These are phyloP conservation scores for Dictyophora rubrovolvata DNA, from an alignment of 768 basidiomycete genomes.

Conservation along the genomic window DNA sequence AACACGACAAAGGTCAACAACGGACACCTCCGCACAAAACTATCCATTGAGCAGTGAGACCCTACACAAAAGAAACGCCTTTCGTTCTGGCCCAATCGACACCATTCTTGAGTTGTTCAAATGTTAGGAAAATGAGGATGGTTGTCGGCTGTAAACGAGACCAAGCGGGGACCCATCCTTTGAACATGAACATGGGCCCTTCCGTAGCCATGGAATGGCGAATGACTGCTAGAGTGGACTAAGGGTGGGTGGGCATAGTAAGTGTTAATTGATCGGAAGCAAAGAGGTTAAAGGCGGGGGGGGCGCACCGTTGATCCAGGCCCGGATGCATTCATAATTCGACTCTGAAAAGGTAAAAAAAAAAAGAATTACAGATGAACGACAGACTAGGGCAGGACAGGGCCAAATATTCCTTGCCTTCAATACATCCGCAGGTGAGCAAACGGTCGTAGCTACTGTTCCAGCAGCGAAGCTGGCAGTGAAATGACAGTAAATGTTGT, in stretches of 20 bases:
- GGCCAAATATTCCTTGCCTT: constrained; percentile 45
- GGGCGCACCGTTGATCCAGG: constrained; percentile 60
- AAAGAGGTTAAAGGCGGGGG: neutral
- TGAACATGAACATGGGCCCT: constrained; percentile 86
- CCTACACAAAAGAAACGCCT: neutral
- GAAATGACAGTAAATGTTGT: constrained; percentile 78
- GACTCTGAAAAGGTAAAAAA: constrained; percentile 34
- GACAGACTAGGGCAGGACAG: neutral
- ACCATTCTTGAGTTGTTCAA: constrained; percentile 68
- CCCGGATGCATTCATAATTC: constrained; percentile 84
- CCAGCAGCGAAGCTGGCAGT: constrained; percentile 82
- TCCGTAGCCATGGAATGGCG: constrained; percentile 57
- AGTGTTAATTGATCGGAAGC: neutral
- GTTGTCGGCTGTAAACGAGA: constrained; percentile 78
- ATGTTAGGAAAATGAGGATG: constrained; percentile 76
- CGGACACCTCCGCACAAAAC: neutral
- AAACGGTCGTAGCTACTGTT: constrained; percentile 82
- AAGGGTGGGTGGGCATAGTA: neutral
- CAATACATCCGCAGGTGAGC: constrained; percentile 80
- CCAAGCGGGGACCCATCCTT: constrained; percentile 87
- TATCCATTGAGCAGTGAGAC: neutral
- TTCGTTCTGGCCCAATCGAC: constrained; percentile 50
- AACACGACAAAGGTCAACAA: neutral
- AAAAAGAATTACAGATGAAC: neutral
- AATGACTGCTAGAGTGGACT: constrained; percentile 69